A percentile compares a stretch with the other conserved stretches of the same genome.
Evolutionary conservation across 2,329 filamentous ascomycete genomes (phyloP).

Genomic region (Volutella citrinella): DNA sequence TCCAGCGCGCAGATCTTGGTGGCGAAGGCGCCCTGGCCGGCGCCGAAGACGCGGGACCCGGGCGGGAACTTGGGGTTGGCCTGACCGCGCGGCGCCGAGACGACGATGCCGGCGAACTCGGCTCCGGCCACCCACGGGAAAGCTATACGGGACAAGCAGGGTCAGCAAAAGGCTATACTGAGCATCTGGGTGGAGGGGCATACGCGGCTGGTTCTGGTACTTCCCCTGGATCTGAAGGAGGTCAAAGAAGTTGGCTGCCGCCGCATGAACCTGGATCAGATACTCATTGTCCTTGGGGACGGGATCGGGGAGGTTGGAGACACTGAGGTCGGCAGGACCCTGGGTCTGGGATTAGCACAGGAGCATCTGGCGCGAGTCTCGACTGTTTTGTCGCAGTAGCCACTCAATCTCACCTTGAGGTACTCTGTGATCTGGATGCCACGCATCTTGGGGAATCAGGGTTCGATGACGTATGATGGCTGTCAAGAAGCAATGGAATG

Average conservation of each 20-base stretch:
- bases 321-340: slow-evolving; percentile 76
- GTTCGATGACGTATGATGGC: too few relatives aligned
- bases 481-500: too few relatives aligned
- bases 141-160: slow-evolving; percentile 34
- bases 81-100: slow-evolving; percentile 58
- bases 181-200: slow-evolving; percentile 12
- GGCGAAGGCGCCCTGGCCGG: slow-evolving; percentile 81
- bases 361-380: too few relatives aligned
- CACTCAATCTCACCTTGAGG: slow-evolving; percentile 67
- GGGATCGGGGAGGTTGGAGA: slow-evolving; percentile 73
- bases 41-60: slow-evolving; percentile 84
- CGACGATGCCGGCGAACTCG: slow-evolving; percentile 80
- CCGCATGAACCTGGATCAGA: slow-evolving; percentile 79
- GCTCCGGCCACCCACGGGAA: slow-evolving; percentile 85
- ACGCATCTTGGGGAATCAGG: slow-evolving; percentile 54
- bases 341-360: slow-evolving; percentile 30
- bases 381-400: too few relatives aligned
- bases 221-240: slow-evolving; percentile 92
- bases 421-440: slow-evolving; percentile 73
- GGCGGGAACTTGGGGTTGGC: slow-evolving; percentile 62
- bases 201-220: slow-evolving; percentile 85
- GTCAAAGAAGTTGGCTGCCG: slow-evolving; percentile 96
- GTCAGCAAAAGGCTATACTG: neutral
- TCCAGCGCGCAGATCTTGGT: slow-evolving; percentile 70
- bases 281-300: slow-evolving; percentile 71